Conservation (phyloP, 1,284 basidiomycete genomes). For the Tilletia setariae region DNA sequence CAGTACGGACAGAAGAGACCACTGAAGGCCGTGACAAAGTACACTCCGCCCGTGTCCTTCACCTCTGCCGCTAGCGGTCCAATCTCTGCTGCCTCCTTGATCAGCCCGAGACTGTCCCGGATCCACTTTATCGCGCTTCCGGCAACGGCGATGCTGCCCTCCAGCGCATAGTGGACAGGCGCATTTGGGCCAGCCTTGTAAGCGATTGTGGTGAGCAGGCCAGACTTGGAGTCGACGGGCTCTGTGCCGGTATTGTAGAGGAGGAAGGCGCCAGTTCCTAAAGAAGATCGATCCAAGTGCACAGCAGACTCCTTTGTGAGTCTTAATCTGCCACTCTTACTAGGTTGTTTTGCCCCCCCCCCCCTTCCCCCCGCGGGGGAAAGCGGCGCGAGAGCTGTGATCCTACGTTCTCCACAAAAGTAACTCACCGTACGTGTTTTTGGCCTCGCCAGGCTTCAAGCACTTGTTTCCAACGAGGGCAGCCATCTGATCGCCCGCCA, state of each 20-base stretch:
- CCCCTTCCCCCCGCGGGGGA: no score
- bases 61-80: constrained; percentile 78
- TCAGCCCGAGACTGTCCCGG: constrained; percentile 82
- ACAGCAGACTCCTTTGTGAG: no score
- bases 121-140: constrained; percentile 94
- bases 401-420: no score
- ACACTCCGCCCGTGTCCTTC: constrained; percentile 81
- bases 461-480: constrained; percentile 90
- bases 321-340: no score
- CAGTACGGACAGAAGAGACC: constrained; percentile 82
- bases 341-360: no score
- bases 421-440: constrained; percentile 53
- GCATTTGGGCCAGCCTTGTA: constrained; percentile 79
- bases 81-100: constrained; percentile 75
- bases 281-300: not conserved
- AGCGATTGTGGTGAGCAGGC: constrained; percentile 88
- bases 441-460: constrained; percentile 50
- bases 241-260: constrained; percentile 88
- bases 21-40: constrained; percentile 94
- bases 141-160: constrained; percentile 91
- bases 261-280: constrained; percentile 89
- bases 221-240: constrained; percentile 78
- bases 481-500: constrained; percentile 94
- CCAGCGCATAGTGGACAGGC: constrained; percentile 84
- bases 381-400: no score